These are phyloP conservation scores for Euryodendron excelsum DNA, from an alignment of 148 eudicot genomes.

Conservation along the genomic window DNA sequence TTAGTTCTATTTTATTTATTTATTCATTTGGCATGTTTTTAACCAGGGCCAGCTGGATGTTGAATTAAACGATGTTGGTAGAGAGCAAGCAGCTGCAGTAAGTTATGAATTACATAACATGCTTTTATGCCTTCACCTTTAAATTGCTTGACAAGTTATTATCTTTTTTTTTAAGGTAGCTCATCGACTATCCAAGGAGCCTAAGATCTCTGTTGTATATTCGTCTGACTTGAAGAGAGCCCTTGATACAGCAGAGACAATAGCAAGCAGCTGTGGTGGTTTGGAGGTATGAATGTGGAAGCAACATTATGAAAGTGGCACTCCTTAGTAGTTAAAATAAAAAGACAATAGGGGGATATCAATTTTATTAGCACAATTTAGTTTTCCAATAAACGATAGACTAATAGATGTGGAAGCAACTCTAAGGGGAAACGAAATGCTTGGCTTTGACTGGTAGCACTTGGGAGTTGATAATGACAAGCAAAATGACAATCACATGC, in stretches of 20 bases:
- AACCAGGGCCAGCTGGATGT: slow-evolving; percentile 85
- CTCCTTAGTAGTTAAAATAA: no score
- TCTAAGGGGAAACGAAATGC: background rate
- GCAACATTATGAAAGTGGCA: no score
- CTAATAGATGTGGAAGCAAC: background rate
- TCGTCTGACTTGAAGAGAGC: slow-evolving; percentile 90
- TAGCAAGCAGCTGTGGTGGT: slow-evolving; percentile 65
- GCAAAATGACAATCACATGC: background rate
- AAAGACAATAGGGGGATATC: no score
- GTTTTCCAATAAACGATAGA: background rate
- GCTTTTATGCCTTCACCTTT: slow-evolving; percentile 7
- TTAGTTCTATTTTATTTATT: background rate
- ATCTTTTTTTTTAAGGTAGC: no score
- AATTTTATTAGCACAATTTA: background rate
- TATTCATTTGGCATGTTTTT: background rate
- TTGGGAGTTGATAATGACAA: background rate
- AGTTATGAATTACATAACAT: slow-evolving; percentile 24
- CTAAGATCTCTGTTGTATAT: no score
- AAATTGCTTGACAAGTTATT: slow-evolving; percentile 13
- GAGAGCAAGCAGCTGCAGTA: slow-evolving; percentile 79
- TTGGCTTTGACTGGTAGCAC: background rate
- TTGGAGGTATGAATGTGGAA: no score
- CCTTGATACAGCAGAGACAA: slow-evolving; percentile 64
- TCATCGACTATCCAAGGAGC: slow-evolving; percentile 60
- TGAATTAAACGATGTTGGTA: slow-evolving; percentile 72